Conservation (phyloP, 768 basidiomycete genomes). For the Auricularia sp. region DNA sequence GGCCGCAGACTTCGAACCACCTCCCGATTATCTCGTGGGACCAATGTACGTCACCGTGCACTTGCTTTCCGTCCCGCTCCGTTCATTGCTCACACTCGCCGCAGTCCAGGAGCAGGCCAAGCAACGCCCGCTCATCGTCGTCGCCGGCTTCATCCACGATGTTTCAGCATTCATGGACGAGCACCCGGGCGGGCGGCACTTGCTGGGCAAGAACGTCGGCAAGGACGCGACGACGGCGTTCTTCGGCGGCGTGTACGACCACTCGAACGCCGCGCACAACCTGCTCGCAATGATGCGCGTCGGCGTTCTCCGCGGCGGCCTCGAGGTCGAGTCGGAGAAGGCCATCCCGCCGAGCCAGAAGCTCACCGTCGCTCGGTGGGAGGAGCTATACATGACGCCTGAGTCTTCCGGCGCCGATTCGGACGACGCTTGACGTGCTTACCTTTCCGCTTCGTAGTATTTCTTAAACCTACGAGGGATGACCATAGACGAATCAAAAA, state of each 20-base stretch:
- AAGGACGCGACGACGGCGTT: conserved; percentile 89
- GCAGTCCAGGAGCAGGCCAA: conserved; percentile 69
- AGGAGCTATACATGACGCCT: conserved; percentile 28
- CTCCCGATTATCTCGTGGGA: conserved; percentile 83
- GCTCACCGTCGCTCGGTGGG: conserved; percentile 57
- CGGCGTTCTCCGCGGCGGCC: conserved; percentile 43
- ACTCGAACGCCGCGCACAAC: conserved; percentile 82
- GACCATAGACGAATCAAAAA: too few relatives aligned
- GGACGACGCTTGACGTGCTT: background rate
- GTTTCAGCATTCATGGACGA: conserved; percentile 76
- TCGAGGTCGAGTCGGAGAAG: conserved; percentile 47
- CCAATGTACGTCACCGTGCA: conserved; percentile 41
- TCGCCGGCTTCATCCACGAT: conserved; percentile 92
- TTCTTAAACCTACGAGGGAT: too few relatives aligned
- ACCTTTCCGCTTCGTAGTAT: too few relatives aligned
- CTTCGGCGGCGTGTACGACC: conserved; percentile 86
- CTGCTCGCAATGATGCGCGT: conserved; percentile 53
- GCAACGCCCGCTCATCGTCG: conserved; percentile 71
- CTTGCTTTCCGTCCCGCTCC: background rate
- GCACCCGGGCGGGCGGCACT: conserved; percentile 83
- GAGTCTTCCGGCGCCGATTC: background rate
- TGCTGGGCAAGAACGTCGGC: conserved; percentile 76
- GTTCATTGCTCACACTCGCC: conserved; percentile 4
- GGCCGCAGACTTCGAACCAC: conserved; percentile 69
- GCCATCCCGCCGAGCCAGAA: conserved; percentile 63